Evolutionary conservation across 116 monocot species (phyloP).

Genomic region (Dioscorea cayenensis): DNA sequence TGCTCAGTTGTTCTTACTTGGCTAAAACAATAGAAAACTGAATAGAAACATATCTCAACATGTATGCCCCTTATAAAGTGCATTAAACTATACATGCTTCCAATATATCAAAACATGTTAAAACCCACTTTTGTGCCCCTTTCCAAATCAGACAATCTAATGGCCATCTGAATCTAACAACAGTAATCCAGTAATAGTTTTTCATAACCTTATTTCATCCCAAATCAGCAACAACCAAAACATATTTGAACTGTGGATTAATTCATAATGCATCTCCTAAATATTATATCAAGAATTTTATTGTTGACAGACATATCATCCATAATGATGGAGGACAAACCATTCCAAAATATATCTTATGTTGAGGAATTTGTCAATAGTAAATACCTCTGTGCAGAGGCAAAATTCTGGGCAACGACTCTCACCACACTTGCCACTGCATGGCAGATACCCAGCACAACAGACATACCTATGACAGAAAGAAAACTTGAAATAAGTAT

Average conservation of each 20-base stretch:
- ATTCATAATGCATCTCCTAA: not conserved
- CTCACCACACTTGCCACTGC: conserved; percentile 93
- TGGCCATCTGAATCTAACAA: not conserved
- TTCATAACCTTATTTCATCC: not conserved
- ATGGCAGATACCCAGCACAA: conserved; percentile 97
- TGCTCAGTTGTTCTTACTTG: too few species aligned
- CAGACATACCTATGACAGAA: conserved; percentile 63
- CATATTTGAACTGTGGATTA: not conserved
- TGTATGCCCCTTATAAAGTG: too few species aligned
- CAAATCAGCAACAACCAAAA: not conserved
- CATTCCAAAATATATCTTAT: not conserved
- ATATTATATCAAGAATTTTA: not conserved
- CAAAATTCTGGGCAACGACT: conserved; percentile 87
- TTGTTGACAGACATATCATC: not conserved
- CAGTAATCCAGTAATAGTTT: not conserved
- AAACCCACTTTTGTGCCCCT: not conserved
- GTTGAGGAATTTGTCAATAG: too few species aligned
- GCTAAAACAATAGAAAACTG: too few species aligned
- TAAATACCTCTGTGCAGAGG: conserved; percentile 84
- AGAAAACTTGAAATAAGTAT: not conserved
- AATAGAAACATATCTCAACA: too few species aligned
- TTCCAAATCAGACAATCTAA: not conserved
- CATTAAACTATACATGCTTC: not conserved
- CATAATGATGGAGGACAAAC: not conserved
- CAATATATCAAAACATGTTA: not conserved